Evolutionary conservation across 495 filamentous ascomycete species (phyloP), one percentile per base, ranked within the genome.

Genomic region (Recurvomyces mirabilis): DNA sequence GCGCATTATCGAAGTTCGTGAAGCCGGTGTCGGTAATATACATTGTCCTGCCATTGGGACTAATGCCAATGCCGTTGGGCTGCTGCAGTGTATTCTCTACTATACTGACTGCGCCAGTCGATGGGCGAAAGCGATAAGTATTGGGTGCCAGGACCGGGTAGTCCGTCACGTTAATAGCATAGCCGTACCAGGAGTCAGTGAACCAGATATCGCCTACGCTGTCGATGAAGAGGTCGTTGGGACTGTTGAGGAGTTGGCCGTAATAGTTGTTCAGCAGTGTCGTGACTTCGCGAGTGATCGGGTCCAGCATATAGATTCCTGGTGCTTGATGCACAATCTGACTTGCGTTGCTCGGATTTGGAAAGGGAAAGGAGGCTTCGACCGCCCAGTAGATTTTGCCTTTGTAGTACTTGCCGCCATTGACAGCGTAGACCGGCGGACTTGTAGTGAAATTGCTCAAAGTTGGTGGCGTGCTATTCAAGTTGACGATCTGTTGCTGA

Each of bases 151-250:
- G 67, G 42, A 62, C 54, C 0, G 70, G 67, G 0, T 68, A 55
- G 29, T 62, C 49, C 60, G 68, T 65, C 21, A 64, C 53, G 40
- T 53, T 66, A 41, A 60, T 67, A 49, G 67, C 71, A 32, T 54
- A 65, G 6, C 62, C 61, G 44, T 67, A 67, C 13, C 60, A 46
- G 5, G 72, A 67, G 49, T 77, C 73, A 1, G 72, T 75, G 57
- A 75, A 77, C 65, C 65, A 77, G 44, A 74, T 63, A 29, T 70
- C 67, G 17, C 64, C 65, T 15, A 58, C 64, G 4, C 39, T 28
- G 39, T 25, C 61, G 51, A 52, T 62, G 43, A 37, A 14, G 37
- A 51, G 43, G 36, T 46, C 58, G 56, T 46, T 53, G 36, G 49
- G 53, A 33, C 43, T 60, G 54, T 42, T 50, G 39, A 60, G 57